A percentile compares a stretch with the other conserved stretches of the same genome.
Evolutionary conservation across 1,284 basidiomycete genomes (phyloP).

Genomic region (Ustilago crameri): DNA sequence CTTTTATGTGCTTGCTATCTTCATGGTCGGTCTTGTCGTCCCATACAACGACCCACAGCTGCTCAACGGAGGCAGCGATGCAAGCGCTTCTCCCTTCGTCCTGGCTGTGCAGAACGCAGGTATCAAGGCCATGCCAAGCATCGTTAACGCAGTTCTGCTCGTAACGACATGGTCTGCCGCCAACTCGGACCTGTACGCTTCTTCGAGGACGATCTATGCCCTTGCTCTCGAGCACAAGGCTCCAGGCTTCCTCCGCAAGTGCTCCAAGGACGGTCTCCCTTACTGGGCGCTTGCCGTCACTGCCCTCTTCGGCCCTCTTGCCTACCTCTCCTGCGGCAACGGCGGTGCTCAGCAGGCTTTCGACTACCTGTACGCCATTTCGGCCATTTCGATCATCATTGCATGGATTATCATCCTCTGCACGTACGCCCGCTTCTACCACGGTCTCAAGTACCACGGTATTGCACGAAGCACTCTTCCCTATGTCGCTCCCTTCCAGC

Average conservation of each 20-base stretch:
- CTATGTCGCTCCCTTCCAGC: constrained; percentile 71
- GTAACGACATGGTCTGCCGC: constrained; percentile 86
- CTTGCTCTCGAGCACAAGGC: constrained; percentile 81
- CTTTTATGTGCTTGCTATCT: constrained; percentile 70
- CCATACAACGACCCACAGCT: constrained; percentile 51
- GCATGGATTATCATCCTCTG: constrained; percentile 85
- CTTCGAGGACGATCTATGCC: constrained; percentile 79
- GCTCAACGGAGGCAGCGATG: constrained; percentile 42
- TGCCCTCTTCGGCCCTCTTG: constrained; percentile 75
- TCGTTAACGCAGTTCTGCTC: constrained; percentile 80
- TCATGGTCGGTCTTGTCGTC: constrained; percentile 58
- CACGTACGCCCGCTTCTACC: constrained; percentile 80
- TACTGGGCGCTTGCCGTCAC: constrained; percentile 77
- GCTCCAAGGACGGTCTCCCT: constrained; percentile 79
- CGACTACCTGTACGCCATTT: constrained; percentile 72
- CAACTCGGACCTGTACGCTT: constrained; percentile 82
- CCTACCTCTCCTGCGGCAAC: constrained; percentile 74
- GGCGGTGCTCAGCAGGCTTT: constrained; percentile 74
- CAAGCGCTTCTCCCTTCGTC: constrained; percentile 63
- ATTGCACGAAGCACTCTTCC: constrained; percentile 71
- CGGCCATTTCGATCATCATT: constrained; percentile 76
- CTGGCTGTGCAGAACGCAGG: constrained; percentile 69
- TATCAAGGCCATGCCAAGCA: constrained; percentile 68
- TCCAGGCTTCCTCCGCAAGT: constrained; percentile 77
- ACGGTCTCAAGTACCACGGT: constrained; percentile 74